These are phyloP conservation scores for Seminavis robusta DNA, from an alignment of 108 stramenopile species.

Conservation along the genomic window DNA sequence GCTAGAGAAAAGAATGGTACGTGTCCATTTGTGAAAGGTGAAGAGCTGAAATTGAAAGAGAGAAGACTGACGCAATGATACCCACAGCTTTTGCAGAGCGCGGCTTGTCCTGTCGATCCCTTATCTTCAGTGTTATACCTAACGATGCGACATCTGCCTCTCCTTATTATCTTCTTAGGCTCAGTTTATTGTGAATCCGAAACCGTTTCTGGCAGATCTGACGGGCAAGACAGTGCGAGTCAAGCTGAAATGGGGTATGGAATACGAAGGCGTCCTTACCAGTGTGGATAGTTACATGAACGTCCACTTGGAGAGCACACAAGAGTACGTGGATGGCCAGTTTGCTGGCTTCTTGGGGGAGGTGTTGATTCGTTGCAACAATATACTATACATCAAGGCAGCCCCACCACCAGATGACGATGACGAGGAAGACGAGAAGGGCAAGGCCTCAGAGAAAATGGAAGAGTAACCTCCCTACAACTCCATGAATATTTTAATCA, in stretches of 20 bases:
- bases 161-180: slow-evolving; percentile 36
- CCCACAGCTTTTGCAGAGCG: too few relatives aligned
- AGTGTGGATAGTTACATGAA: slow-evolving; percentile 98
- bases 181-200: slow-evolving; percentile 96
- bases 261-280: slow-evolving; percentile 90
- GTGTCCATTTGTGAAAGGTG: too few relatives aligned
- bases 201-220: slow-evolving; percentile 95
- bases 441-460: too few relatives aligned
- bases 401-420: slow-evolving; percentile 45
- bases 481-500: too few relatives aligned
- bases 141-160: too few relatives aligned
- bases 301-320: slow-evolving; percentile 83
- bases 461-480: too few relatives aligned
- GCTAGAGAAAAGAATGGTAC: too few relatives aligned
- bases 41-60: too few relatives aligned
- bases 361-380: slow-evolving; percentile 97
- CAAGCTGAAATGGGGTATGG: slow-evolving; percentile 99
- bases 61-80: too few relatives aligned
- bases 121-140: too few relatives aligned
- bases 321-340: slow-evolving; percentile 95
- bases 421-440: slow-evolving; percentile 16
- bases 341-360: slow-evolving; percentile 94
- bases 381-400: slow-evolving; percentile 94
- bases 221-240: slow-evolving; percentile 91
- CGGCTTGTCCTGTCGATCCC: too few relatives aligned